Evolutionary conservation across 2,329 filamentous ascomycete genomes (phyloP).

Genomic region (Fusarium siculi): DNA sequence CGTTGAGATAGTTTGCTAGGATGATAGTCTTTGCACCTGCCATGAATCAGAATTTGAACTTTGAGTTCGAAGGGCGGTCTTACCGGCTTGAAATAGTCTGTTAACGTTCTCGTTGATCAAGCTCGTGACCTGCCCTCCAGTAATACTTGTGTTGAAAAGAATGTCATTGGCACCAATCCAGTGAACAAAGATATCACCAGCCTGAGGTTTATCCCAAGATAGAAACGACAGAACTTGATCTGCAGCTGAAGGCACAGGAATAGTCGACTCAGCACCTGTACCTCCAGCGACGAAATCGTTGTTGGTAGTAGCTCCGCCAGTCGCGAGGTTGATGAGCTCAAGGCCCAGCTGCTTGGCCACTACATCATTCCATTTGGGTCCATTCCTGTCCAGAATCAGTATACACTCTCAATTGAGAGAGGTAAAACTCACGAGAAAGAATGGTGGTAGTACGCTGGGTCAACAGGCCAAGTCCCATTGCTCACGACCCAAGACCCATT

Average conservation of each 20-base stretch:
- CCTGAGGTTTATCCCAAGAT: background rate
- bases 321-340: constrained; percentile 26
- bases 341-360: constrained; percentile 2
- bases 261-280: constrained; percentile 15
- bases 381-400: background rate
- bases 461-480: constrained; percentile 29
- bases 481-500: constrained; percentile 32
- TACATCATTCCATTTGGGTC: constrained; percentile 25
- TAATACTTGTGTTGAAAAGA: constrained; percentile 28
- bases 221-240: constrained; percentile 23
- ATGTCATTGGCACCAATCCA: constrained; percentile 34
- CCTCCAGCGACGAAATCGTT: constrained; percentile 26
- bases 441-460: constrained; percentile 28
- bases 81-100: constrained; percentile 16
- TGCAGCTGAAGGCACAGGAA: constrained; percentile 18
- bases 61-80: accelerated
- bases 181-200: constrained; percentile 19
- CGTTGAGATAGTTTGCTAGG: constrained; percentile 18
- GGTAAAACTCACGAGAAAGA: constrained; percentile 9
- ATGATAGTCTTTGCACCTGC: constrained; percentile 15
- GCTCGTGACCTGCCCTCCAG: constrained; percentile 14
- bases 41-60: accelerated
- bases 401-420: accelerated
- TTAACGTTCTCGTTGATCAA: constrained; percentile 12
- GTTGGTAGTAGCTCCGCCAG: constrained; percentile 24